phyloP scores from a whole-genome alignment of 805 yeast genomes.

The Ogataea nonfermentans region DNA sequence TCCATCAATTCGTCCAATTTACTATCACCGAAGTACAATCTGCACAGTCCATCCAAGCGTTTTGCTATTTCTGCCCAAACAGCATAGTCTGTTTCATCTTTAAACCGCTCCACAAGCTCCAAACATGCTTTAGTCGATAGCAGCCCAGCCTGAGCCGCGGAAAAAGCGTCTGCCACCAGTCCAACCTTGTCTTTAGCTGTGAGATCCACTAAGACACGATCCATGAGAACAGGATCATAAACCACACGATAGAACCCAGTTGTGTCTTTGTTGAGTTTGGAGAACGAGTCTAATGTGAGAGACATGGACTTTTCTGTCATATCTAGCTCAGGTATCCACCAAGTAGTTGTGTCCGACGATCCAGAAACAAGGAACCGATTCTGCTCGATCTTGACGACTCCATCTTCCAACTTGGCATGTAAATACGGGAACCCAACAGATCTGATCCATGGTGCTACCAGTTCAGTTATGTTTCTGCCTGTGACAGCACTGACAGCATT shows the following conservation, averaged over 20 bases:
- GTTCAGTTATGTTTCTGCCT: constrained; percentile 54
- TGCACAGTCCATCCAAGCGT: constrained; percentile 37
- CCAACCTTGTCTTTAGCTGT: constrained; percentile 52
- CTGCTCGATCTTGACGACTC: constrained; percentile 46
- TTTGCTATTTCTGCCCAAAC: constrained; percentile 56
- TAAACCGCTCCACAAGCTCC: constrained; percentile 37
- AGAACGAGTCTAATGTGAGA: constrained; percentile 22
- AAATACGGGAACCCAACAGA: constrained; percentile 73
- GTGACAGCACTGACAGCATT: constrained; percentile 58
- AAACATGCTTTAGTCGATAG: constrained; percentile 43
- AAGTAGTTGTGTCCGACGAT: constrained; percentile 49
- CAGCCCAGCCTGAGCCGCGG: constrained; percentile 49
- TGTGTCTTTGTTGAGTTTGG: constrained; percentile 50
- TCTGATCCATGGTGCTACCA: constrained; percentile 72
- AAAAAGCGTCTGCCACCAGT: constrained; percentile 49
- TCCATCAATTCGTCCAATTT: constrained; percentile 28
- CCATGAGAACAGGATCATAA: constrained; percentile 44
- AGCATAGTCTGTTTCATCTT: constrained; percentile 39
- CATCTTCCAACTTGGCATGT: constrained; percentile 42
- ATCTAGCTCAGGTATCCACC: constrained; percentile 56
- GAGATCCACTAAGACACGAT: constrained; percentile 40
- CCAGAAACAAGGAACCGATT: constrained; percentile 63
- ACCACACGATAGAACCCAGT: constrained; percentile 54
- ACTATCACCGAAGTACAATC: constrained; percentile 38
- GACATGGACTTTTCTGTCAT: constrained; percentile 18